Base-by-base conservation (phyloP, 2,329 filamentous ascomycete genomes). In the Sclerotinia minor region DNA sequence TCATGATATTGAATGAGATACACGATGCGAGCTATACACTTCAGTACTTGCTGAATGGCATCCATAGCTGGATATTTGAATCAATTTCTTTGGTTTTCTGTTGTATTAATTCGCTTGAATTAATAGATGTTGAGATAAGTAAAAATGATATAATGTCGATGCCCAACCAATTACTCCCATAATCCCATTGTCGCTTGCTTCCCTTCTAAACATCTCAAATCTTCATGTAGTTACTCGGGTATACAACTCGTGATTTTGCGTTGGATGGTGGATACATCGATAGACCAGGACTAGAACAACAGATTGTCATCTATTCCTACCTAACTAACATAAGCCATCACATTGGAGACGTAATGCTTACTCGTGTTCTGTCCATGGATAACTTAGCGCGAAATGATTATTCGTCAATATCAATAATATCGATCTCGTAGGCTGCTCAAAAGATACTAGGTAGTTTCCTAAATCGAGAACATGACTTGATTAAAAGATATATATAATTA, bases 81-180 rank as follows among this genome's bases (percentile, higher is more conserved):
- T n/a, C 6, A 1, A 3, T 5, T 32, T 5, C 5, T 4, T 2
- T n/a, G n/a, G 9, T 1, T 17, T 17, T 1, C 21, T 32, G 19
- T 4, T 32, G n/a, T 5, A 0, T n/a, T 24, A 21, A n/a, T 1
- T 47, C 11, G 26, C 5, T 7, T 1, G 2, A n/a, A 7, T 5
- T n/a, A 21, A 9, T 21, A 15, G 5, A 47, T 21, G 19, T 8
- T 41, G 26, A n/a, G 19, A 59, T n/a, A 17, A 32, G 26, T 32
- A 1, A 47, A 9, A 24, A n/a, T 17, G 9, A 13, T 2, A 32
- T 32, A 41, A 60, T 17, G 19, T 19, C 26, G 26, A 60, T 47
- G 1, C n/a, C 6, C 32, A 19, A 15, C 15, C 32, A 8, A 9
- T 38, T 11, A 6, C 35, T 38, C 35, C 32, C 32, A 32, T n/a